Conservation (phyloP, 2,329 filamentous ascomycete species). For the Periconia digitata region DNA sequence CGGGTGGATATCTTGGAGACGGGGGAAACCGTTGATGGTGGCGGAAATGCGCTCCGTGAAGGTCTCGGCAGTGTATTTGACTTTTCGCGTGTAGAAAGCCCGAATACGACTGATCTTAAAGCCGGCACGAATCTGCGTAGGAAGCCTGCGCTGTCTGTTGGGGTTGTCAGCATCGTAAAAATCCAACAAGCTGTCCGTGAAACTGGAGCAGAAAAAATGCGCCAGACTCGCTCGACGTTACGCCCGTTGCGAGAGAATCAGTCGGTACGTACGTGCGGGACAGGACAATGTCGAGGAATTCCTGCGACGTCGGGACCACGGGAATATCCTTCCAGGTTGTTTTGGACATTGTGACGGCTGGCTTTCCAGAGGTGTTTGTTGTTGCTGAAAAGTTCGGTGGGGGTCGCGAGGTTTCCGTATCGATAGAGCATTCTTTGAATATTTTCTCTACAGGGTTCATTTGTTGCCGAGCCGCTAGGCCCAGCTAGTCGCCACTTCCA, state of each 20-base stretch:
- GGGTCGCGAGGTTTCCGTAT: background rate
- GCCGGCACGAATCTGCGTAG: slow-evolving; percentile 91
- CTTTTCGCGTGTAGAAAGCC: slow-evolving; percentile 93
- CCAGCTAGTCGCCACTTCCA: background rate
- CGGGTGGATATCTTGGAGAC: slow-evolving; percentile 90
- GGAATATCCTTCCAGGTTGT: slow-evolving; percentile 65
- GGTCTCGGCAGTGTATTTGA: slow-evolving; percentile 94
- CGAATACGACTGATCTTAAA: slow-evolving; percentile 96
- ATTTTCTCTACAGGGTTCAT: background rate
- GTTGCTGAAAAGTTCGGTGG: slow-evolving; percentile 4
- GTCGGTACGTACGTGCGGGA: slow-evolving; percentile 57
- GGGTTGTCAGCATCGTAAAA: background rate
- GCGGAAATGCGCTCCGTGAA: slow-evolving; percentile 90
- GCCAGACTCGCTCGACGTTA: slow-evolving; percentile 15
- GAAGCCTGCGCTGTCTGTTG: slow-evolving; percentile 80
- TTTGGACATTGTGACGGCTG: slow-evolving; percentile 35
- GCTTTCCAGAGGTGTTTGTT: slow-evolving; percentile 4
- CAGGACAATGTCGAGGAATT: slow-evolving; percentile 97
- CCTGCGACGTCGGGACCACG: slow-evolving; percentile 86
- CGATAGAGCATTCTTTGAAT: slow-evolving; percentile 1
- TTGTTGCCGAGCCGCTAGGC: slow-evolving; percentile 1
- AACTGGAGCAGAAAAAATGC: background rate
- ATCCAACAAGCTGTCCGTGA: background rate
- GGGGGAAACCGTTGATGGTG: slow-evolving; percentile 86
- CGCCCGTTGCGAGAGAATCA: slow-evolving; percentile 3